Evolutionary conservation across 106 monocot species (phyloP).

Genomic region (Hemerocallis citrina): DNA sequence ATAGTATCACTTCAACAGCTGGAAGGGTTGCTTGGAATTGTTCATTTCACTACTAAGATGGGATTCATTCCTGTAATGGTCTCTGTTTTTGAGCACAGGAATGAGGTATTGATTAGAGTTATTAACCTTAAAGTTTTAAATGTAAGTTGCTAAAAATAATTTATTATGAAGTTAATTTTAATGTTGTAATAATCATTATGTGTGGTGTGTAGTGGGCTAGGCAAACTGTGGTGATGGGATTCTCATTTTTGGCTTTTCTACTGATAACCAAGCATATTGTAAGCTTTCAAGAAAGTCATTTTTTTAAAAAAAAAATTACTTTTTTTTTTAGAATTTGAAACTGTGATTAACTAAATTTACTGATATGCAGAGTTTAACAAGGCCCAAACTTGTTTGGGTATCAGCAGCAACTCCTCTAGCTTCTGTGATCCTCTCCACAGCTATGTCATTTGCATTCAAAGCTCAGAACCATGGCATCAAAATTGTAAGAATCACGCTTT

Average conservation of each 20-base stretch:
- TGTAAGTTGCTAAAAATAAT: background rate
- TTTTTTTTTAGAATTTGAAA: background rate
- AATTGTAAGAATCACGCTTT: constrained; percentile 36
- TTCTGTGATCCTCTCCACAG: constrained; percentile 78
- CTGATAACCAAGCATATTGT: constrained; percentile 71
- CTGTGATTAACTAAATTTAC: background rate
- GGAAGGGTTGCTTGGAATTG: constrained; percentile 70
- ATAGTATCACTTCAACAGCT: constrained; percentile 88
- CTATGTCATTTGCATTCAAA: constrained; percentile 59
- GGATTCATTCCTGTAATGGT: constrained; percentile 62
- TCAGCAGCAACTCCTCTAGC: constrained; percentile 84
- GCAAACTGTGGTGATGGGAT: constrained; percentile 77
- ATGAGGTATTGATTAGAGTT: constrained; percentile 34
- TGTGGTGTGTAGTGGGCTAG: constrained; percentile 61
- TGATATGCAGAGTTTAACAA: constrained; percentile 51
- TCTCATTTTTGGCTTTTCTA: constrained; percentile 59
- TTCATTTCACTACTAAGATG: constrained; percentile 75
- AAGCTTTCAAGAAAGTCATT: constrained; percentile 20
- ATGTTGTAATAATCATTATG: background rate
- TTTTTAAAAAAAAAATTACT: background rate
- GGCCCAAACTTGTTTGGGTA: constrained; percentile 86
- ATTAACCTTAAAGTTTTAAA: background rate
- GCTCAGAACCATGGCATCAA: constrained; percentile 57
- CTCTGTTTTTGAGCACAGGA: constrained; percentile 52
- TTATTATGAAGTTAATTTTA: too few species aligned